Conservation (phyloP, 371 early-diverging fungal species). For the Mortierella sp. region DNA sequence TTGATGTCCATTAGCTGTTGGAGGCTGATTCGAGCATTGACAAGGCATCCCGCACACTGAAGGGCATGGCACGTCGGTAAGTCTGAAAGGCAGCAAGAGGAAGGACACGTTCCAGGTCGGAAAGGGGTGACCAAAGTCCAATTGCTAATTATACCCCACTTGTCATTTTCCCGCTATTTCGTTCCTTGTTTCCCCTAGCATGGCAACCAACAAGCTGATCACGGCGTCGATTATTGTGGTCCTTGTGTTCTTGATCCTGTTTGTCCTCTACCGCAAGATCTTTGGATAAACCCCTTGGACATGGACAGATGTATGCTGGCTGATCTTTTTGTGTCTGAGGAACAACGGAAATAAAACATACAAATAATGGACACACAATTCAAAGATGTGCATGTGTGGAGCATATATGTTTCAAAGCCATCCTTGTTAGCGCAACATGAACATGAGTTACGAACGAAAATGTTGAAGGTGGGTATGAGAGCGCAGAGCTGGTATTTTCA, state of each 20-base stretch:
- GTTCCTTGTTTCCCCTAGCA: conserved; percentile 62
- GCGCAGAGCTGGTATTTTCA: no score
- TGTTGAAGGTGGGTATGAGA: no score
- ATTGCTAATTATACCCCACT: neutral
- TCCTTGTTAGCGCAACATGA: no score
- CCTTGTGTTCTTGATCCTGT: conserved; percentile 83
- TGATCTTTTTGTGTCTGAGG: no score
- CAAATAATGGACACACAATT: neutral
- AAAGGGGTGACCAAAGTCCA: neutral
- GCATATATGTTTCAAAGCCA: no score
- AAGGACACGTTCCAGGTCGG: neutral
- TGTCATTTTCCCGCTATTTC: neutral
- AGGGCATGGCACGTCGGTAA: conserved; percentile 94
- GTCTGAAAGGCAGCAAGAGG: conserved; percentile 4
- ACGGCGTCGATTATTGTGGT: conserved; percentile 88
- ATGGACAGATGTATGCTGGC: neutral
- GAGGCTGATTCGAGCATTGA: conserved; percentile 93
- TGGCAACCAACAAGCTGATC: conserved; percentile 89
- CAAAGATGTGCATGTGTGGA: no score
- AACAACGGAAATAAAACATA: neutral
- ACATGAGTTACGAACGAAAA: no score
- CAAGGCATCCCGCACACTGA: conserved; percentile 88
- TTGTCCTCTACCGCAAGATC: conserved; percentile 87
- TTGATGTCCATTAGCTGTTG: conserved; percentile 66
- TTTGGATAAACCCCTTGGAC: conserved; percentile 29